Evolutionary conservation across 2,329 filamentous ascomycete species (phyloP), one percentile per base, ranked within the genome.

Genomic region (Exophiala oligosperma): DNA sequence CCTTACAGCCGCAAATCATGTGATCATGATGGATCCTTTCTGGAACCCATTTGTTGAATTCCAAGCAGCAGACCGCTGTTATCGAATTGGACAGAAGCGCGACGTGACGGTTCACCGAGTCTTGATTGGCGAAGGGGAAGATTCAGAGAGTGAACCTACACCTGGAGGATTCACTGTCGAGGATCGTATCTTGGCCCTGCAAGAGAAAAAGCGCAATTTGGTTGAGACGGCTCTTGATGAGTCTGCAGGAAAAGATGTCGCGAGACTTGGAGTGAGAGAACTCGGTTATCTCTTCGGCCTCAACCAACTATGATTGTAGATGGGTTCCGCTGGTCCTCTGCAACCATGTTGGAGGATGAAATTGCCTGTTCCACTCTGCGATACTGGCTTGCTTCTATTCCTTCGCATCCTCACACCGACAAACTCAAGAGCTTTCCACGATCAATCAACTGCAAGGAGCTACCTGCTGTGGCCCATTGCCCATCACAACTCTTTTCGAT

Each of bases 21-120:
- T 96, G 65, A 91, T 97, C 72, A 89, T 96, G 63, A 85, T 96
- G 69, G 92, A 96, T 70, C 92, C 92, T 0, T 96, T 95, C 76
- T 96, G 91, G 91, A 97, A 96, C 63, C 92, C 92, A 2, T 67
- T 65, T 37, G 65, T 95, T 49, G 92, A 96, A 74, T 91, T 92
- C 73, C 92, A 97, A 74, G 92, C 92, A 3, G 87, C 96, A 51
- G 92, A 96, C 71, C 88, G 92, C 23, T 90, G 92, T 2, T 89
- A 96, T 73, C 88, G 92, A 8, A 92, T 96, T 65, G 92, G 92
- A 0, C 92, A 97, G 74, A 76, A 80, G 64, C 81, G 81, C 3
- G 77, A 85, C 6, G 92, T 96, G 3, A 81, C 85, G 55, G 88
- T 97, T 1, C 91, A 96, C 70, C 87, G 91, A 3, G 83, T 96